These are phyloP conservation scores for Stemphylium beticola DNA, from an alignment of 2,329 filamentous ascomycete genomes.

Conservation along the genomic window DNA sequence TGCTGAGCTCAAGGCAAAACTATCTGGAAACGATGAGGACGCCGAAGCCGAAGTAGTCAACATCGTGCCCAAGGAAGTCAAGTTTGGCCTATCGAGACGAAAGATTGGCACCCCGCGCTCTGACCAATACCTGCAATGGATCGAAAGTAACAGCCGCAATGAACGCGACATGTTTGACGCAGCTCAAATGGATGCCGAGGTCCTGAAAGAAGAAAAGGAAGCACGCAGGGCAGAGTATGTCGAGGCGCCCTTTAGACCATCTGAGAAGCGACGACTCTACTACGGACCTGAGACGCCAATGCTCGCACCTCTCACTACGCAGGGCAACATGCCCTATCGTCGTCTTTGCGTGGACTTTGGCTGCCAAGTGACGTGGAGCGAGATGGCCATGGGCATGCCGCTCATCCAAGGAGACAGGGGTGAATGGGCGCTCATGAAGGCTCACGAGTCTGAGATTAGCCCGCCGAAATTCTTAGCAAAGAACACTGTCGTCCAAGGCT, in stretches of 20 bases:
- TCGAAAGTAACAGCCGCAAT: constrained; percentile 66
- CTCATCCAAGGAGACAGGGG: constrained; percentile 86
- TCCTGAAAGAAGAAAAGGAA: constrained; percentile 48
- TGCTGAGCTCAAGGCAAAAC: constrained; percentile 54
- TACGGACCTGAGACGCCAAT: constrained; percentile 93
- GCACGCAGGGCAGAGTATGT: constrained; percentile 80
- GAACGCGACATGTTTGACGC: constrained; percentile 44
- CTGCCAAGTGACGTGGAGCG: constrained; percentile 92
- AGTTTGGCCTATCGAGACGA: constrained; percentile 76
- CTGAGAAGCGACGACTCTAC: constrained; percentile 92
- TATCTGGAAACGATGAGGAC: constrained; percentile 49
- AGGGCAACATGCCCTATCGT: constrained; percentile 94
- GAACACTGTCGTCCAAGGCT: constrained; percentile 69
- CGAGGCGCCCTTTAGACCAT: constrained; percentile 87
- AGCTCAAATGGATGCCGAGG: constrained; percentile 42
- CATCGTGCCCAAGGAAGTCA: constrained; percentile 70
- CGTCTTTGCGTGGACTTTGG: constrained; percentile 88
- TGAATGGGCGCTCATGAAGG: constrained; percentile 95
- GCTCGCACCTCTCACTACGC: constrained; percentile 92
- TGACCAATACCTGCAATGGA: constrained; percentile 78
- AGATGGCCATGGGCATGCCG: constrained; percentile 95
- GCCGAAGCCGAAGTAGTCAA: constrained; percentile 73
- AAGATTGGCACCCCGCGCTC: constrained; percentile 73
- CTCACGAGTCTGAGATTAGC: constrained; percentile 79
- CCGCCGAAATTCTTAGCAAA: constrained; percentile 71